Evolutionary conservation across 768 basidiomycete genomes (phyloP).

Genomic region (Favolaschia claudopus): DNA sequence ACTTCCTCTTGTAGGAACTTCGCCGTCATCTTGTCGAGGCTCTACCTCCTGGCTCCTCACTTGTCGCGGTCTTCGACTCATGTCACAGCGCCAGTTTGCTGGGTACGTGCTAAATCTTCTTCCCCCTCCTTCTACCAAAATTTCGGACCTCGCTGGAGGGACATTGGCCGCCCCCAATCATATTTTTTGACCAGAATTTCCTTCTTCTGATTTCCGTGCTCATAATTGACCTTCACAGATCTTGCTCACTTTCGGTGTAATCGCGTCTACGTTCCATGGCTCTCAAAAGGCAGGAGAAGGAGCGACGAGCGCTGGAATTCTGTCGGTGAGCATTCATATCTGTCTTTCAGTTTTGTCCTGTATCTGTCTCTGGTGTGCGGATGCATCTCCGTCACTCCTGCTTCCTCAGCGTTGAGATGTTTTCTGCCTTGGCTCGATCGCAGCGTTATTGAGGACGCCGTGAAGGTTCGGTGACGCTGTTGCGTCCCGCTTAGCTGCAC

Average conservation of each 20-base stretch:
- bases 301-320: slow-evolving; percentile 42
- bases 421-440: too few relatives aligned
- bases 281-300: slow-evolving; percentile 48
- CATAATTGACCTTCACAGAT: slow-evolving; percentile 34
- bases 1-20: slow-evolving; percentile 36
- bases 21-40: slow-evolving; percentile 43
- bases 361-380: background rate
- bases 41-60: slow-evolving; percentile 44
- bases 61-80: slow-evolving; percentile 48
- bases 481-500: too few relatives aligned
- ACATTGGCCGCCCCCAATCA: too few relatives aligned
- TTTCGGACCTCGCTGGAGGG: background rate
- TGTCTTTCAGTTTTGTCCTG: background rate
- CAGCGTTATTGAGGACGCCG: too few relatives aligned
- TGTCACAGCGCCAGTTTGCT: slow-evolving; percentile 52
- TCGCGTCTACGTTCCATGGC: slow-evolving; percentile 54
- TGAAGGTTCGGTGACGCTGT: too few relatives aligned
- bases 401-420: background rate
- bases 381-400: slow-evolving; percentile 1
- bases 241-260: slow-evolving; percentile 54
- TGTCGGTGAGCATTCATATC: slow-evolving; percentile 40
- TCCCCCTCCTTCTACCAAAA: background rate
- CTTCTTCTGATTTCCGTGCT: background rate
- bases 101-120: slow-evolving; percentile 31
- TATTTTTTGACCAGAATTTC: too few relatives aligned